Evolutionary conservation across 1,139 yeast species (phyloP), one percentile per base, ranked within the genome.

Genomic region (Yamadazyma buinensis): DNA sequence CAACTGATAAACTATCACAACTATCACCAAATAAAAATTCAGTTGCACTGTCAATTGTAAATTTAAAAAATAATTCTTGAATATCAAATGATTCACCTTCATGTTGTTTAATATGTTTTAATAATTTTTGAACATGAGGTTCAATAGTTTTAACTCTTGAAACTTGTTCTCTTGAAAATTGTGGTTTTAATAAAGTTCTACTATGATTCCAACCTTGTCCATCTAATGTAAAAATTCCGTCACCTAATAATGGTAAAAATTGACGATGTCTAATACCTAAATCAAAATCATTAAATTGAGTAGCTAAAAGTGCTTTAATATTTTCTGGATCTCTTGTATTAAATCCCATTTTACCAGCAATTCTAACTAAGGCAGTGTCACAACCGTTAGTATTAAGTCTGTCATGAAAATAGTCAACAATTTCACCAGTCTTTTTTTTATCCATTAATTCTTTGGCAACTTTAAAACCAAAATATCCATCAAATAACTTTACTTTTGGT

Each of bases 201-300:
- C 78, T 66, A 48, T 71, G 76, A 46, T 72, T 69, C 82, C 82
- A 76, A 3, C 71, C 74, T 22, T 58, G 64, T 9, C 76, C 77
- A 36, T 72, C 76, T 22, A 71, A 59, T 1, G 80, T 72, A 55
- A 76, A 76, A 38, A 76, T 75, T 4, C 82, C 81, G 36, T 72
- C 70, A 4, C 81, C 81, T 28, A 75, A 55, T 19, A 72, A 48
- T 3, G 74, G 70, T 28, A 36, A 35, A 44, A 74, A 61, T 25
- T 55, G 58, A 3, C 43, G 43, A 46, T 67, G 65, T 42, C 81
- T 66, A 12, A 51, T 45, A 3, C 81, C 81, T 30, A 76, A 61
- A 11, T 63, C 60, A 49, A 69, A 75, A 39, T 74, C 77, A 43
- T 62, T 59, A 48, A 74, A 74, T 37, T 67, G 65, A 22, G 66